Evolutionary conservation across 352 stramenopile genomes (phyloP).

Genomic region (Pythium oligandrum): DNA sequence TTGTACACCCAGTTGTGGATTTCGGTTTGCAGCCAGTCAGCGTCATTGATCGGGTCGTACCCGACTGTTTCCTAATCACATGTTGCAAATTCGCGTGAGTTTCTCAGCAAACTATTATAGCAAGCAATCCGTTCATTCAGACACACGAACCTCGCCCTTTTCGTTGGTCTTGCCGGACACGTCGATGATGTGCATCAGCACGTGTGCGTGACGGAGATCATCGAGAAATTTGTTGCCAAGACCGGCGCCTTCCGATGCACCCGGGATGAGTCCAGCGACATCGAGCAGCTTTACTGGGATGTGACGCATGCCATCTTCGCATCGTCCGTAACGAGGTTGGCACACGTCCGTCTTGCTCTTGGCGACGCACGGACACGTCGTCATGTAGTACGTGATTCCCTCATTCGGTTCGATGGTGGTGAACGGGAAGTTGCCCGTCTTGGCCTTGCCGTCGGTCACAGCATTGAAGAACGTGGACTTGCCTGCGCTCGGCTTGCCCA

Average conservation of each 20-base stretch:
- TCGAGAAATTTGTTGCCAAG: conserved; percentile 99
- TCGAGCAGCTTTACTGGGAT: conserved; percentile 84
- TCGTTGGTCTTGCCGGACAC: conserved; percentile 87
- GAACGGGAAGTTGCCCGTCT: conserved; percentile 87
- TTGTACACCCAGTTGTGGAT: conserved; percentile 89
- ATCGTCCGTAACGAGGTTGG: conserved; percentile 73
- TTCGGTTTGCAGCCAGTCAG: conserved; percentile 81
- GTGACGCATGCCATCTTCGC: conserved; percentile 65
- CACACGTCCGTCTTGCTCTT: conserved; percentile 60
- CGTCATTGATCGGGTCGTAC: conserved; percentile 88
- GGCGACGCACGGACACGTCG: conserved; percentile 64
- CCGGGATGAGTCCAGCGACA: conserved; percentile 75
- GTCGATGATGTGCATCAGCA: conserved; percentile 90
- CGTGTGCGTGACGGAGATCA: conserved; percentile 82
- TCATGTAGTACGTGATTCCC: conserved; percentile 88
- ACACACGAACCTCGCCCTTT: conserved; percentile 51
- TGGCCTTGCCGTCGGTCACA: conserved; percentile 85
- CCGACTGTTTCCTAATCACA: conserved; percentile 54
- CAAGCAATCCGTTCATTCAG: too few relatives aligned
- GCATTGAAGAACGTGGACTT: conserved; percentile 91
- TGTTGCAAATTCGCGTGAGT: too few relatives aligned
- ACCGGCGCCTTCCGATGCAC: conserved; percentile 88
- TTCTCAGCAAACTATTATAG: too few relatives aligned
- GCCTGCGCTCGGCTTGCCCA: conserved; percentile 84
- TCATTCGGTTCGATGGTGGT: conserved; percentile 89